Conservation (phyloP, 2,329 filamentous ascomycete species). For the Phaeosphaeria sp. region DNA sequence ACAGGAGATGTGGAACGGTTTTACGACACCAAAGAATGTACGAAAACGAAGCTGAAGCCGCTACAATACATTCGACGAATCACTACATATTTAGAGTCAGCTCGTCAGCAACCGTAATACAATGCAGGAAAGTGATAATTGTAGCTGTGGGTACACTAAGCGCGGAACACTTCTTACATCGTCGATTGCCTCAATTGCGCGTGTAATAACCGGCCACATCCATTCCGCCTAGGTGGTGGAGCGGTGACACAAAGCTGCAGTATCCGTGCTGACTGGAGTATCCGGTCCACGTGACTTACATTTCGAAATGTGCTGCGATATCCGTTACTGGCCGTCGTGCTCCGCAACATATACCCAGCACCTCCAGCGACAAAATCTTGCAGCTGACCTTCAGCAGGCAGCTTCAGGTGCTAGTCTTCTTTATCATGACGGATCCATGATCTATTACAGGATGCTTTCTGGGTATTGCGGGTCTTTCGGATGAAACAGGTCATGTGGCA, state of each 20-base stretch:
- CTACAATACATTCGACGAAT: neutral
- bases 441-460: conserved; percentile 6
- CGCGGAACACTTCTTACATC: neutral
- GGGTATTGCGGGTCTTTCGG: conserved; percentile 37
- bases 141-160: neutral
- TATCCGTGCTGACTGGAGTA: conserved; percentile 31
- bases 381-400: conserved; percentile 13
- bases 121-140: neutral
- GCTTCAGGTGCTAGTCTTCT: conserved; percentile 6
- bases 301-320: conserved; percentile 10
- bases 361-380: conserved; percentile 10
- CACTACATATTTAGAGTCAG: neutral
- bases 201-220: conserved; percentile 21
- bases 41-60: neutral
- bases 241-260: conserved; percentile 10
- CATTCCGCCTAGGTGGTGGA: conserved; percentile 3
- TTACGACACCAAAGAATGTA: neutral
- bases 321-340: conserved; percentile 31
- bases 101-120: neutral
- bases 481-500: conserved; percentile 29
- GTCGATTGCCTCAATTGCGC: neutral
- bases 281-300: conserved; percentile 20
- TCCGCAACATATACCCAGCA: conserved; percentile 31
- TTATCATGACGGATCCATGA: conserved; percentile 7
- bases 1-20: neutral